phyloP scores from a whole-genome alignment of 2,329 filamentous ascomycete genomes.

The Penicillium sp. region DNA sequence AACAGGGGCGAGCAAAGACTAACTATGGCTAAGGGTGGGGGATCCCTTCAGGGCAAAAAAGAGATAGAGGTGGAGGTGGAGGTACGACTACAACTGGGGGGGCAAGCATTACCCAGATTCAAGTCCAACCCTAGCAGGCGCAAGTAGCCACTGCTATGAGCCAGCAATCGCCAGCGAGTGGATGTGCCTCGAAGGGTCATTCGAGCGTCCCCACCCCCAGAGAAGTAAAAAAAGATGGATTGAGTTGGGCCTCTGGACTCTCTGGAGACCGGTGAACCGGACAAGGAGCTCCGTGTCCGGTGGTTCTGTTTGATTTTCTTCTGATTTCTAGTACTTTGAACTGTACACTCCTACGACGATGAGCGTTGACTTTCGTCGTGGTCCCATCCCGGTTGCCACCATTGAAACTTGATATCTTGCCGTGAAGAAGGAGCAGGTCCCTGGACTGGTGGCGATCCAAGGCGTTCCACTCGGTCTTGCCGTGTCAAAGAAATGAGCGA shows the following conservation, averaged over 20 bases:
- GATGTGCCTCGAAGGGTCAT: background rate
- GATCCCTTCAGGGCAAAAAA: background rate
- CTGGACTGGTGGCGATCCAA: slow-evolving; percentile 19
- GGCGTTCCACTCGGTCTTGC: slow-evolving; percentile 8
- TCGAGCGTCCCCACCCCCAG: slow-evolving; percentile 23
- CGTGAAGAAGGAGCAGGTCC: slow-evolving; percentile 5
- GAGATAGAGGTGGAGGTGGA: background rate
- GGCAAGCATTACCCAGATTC: background rate
- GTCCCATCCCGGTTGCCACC: slow-evolving; percentile 18
- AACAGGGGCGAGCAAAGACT: slow-evolving; percentile 14
- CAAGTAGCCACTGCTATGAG: background rate
- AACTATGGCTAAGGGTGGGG: background rate
- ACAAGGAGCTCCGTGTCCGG: slow-evolving; percentile 3
- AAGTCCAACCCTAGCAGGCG: background rate
- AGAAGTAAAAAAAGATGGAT: slow-evolving; percentile 11
- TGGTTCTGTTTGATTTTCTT: background rate
- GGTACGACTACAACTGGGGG: background rate
- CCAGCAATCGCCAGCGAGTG: background rate
- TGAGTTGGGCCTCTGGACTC: background rate
- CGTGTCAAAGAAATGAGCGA: background rate
- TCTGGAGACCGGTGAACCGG: slow-evolving; percentile 22
- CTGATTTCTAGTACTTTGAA: background rate
- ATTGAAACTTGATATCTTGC: slow-evolving; percentile 20
- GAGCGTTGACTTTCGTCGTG: background rate
- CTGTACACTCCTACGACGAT: background rate